Base-by-base conservation (phyloP, 148 eudicot genomes). In the Polygonum maritimum region DNA sequence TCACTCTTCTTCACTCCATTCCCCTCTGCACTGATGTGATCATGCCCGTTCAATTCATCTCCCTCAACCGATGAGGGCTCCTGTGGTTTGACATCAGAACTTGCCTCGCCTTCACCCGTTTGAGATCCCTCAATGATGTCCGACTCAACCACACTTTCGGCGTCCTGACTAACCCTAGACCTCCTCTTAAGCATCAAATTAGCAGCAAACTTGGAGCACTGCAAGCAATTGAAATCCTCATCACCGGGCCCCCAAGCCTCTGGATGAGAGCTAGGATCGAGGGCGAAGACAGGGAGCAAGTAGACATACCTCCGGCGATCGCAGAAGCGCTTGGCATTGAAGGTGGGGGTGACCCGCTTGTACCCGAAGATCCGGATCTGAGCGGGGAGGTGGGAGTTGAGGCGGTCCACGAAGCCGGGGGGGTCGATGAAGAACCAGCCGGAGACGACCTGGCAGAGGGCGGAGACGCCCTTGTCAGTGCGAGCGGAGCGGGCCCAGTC, bases 401-500 rank as follows among this genome's bases (percentile, higher is more conserved):
- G 78, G 0, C 98, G 82, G 3, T 92, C 82, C 0, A 92, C 78
- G 8, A 92, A 80, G 18, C 96, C 91, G 11, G 94, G 90, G 18
- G 98, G 98, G 71, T 95, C 97, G 3, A 95, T 79, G 60, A 84
- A 92, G 22, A 92, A 95, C 69, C 87, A 63, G 21, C 98, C 98
- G 3, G 98, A 95, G n/a, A 90, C 88, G 1, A 95, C 98, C 83
- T 95, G 97, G 19, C 97, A 93, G 6, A 92, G 89, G 11, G 97
- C 98, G 69, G 90, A 88, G 58, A 95, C 98, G 19, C 98, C 98
- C 77, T 95, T 95, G 74, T 92, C 97, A 9, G 97, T 95, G 0
- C 98, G 85, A 7, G 98, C 96, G n/a, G 98, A 95, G 1, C 98
- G 89, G 10, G 98, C 92, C 87, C 87, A 92, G 51, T 92, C 97